A percentile compares a stretch with the other conserved stretches of the same genome.
phyloP scores from a whole-genome alignment of 495 filamentous ascomycete species.

The Xylaria grammica region DNA sequence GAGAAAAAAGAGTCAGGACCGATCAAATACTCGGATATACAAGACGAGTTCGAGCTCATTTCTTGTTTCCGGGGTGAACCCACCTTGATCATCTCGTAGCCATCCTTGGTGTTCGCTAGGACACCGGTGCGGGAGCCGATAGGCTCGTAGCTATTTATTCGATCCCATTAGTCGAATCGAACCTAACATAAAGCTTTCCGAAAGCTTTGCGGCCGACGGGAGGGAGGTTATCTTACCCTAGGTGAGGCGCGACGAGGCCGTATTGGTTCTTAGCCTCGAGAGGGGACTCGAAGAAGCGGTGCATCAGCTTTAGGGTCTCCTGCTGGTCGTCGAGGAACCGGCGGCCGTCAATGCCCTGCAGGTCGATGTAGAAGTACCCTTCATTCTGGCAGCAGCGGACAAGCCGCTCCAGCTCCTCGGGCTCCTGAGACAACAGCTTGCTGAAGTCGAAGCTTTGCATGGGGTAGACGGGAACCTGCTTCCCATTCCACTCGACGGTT shows the following conservation, averaged over 20 bases:
- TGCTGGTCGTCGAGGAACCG: constrained; percentile 52
- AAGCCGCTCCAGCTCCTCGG: constrained; percentile 54
- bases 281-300: constrained; percentile 56
- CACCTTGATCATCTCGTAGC: constrained; percentile 62
- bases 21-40: constrained; percentile 8
- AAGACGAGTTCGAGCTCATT: background rate
- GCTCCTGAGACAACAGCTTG: constrained; percentile 54
- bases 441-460: constrained; percentile 55
- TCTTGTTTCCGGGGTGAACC: constrained; percentile 8
- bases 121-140: constrained; percentile 55
- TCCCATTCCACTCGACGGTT: constrained; percentile 57
- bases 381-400: constrained; percentile 52
- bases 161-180: constrained; percentile 15
- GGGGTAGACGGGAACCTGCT: constrained; percentile 55
- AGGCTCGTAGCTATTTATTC: constrained; percentile 53
- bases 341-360: constrained; percentile 53
- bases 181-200: constrained; percentile 14
- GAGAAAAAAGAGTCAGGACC: background rate
- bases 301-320: constrained; percentile 56
- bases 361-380: constrained; percentile 64
- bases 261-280: constrained; percentile 57
- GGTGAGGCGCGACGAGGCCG: constrained; percentile 51
- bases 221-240: constrained; percentile 34
- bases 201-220: constrained; percentile 19
- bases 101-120: constrained; percentile 55